Base-by-base conservation (phyloP, 2,329 filamentous ascomycete species). In the Xylariaceae sp. region DNA sequence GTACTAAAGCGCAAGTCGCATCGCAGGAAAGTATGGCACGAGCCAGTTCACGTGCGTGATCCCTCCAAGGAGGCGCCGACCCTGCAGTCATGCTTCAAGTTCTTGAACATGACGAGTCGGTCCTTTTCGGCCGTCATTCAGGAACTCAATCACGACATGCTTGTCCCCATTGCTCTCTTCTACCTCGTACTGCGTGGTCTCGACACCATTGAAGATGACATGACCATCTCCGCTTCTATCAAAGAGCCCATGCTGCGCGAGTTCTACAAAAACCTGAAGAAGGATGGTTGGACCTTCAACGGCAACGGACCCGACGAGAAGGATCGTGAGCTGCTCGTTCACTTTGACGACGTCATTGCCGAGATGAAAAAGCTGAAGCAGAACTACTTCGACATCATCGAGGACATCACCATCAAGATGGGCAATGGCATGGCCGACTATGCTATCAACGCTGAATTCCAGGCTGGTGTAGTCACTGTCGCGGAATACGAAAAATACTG, bases 391-490 rank as follows among this genome's bases (percentile, higher is more conserved):
- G 83, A 81, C 5, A 92, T 97, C 71, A 94, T 99, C 76, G 88
- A 88, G 75, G 93, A 97, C 68, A 96, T 97, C 71, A 91, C 92
- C 37, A 80, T 87, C 71, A 89, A 91, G 77, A 99, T 99, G 94
- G 93, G 92, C 64, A 92, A 97, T 71, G 94, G 94, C 67, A 99
- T 99, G 94, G 94, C 94, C 34, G 93, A 99, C 76, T 99, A 96
- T 73, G 89, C 85, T 47, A 81, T 89, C 66, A 94, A 95, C 69
- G 87, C 90, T 11, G 90, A 94, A 68, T 83, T 89, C 75, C 78
- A 83, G 65, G 85, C 91, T 61, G 91, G 91, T 52, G 88, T 97
- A 60, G 82, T 91, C 71, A 93, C 89, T 0, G 77, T 96, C 67
- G 82, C 88, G 55, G 92, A 97, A 68, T 99, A 97, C 74, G 92